These are phyloP conservation scores for Scenedesmus sp. DNA, from an alignment of 163 green algal genomes.

Conservation along the genomic window DNA sequence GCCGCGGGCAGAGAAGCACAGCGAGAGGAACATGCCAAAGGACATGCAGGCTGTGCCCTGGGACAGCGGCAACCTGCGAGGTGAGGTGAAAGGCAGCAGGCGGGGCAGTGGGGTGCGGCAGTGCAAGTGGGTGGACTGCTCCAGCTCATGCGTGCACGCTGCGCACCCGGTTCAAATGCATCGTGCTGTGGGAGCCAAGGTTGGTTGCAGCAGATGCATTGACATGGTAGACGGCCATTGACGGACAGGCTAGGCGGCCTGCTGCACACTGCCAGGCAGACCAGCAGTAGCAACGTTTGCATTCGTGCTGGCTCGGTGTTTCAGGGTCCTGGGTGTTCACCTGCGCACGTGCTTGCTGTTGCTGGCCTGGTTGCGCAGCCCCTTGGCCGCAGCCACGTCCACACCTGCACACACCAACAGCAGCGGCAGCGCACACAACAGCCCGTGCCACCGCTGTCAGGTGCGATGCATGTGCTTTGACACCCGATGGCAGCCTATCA, in stretches of 20 bases:
- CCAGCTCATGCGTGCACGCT: too few relatives aligned
- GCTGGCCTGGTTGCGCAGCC: conserved; percentile 1
- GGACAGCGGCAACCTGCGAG: conserved; percentile 75
- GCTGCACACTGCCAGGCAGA: conserved; percentile 34
- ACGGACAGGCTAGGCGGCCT: neutral
- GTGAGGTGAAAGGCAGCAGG: neutral
- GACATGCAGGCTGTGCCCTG: conserved; percentile 76
- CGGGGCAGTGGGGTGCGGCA: neutral
- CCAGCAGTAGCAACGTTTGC: too few relatives aligned
- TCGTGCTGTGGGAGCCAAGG: too few relatives aligned
- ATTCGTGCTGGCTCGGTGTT: neutral
- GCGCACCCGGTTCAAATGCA: too few relatives aligned
- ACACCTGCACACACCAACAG: conserved; percentile 62
- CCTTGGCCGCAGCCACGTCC: conserved; percentile 83
- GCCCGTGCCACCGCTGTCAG: too few relatives aligned
- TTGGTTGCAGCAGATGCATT: too few relatives aligned
- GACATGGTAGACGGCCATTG: too few relatives aligned
- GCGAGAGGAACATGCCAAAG: conserved; percentile 69
- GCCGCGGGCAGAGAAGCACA: conserved; percentile 66
- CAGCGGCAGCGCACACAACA: neutral
- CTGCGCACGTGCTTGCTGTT: conserved; percentile 47
- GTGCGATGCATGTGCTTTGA: too few relatives aligned
- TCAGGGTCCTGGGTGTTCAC: neutral
- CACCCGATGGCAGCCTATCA: too few relatives aligned
- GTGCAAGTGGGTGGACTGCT: neutral